phyloP scores from a whole-genome alignment of 176 grass and related monocot species.

The Carex cristatella region DNA sequence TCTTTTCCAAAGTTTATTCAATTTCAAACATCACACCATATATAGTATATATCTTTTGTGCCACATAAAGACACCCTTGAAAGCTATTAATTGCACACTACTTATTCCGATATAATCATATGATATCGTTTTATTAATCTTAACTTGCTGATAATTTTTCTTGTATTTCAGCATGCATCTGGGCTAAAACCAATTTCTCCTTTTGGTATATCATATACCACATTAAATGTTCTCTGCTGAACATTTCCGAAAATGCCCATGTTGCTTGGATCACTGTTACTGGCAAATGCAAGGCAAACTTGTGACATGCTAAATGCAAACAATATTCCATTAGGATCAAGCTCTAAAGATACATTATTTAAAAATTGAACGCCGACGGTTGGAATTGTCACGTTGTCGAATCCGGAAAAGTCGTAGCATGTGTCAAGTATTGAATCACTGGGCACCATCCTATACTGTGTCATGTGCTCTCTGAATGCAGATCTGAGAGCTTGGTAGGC shows the following conservation, averaged over 20 bases:
- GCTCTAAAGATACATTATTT: constrained; percentile 9
- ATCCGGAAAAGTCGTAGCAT: constrained; percentile 40
- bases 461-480: constrained; percentile 31
- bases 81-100: neutral
- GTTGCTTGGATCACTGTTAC: neutral
- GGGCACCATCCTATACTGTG: constrained; percentile 4
- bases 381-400: constrained; percentile 1
- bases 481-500: constrained; percentile 28
- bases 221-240: constrained; percentile 32
- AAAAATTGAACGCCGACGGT: constrained; percentile 22
- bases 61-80: neutral
- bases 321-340: neutral
- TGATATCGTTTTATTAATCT: too few relatives aligned
- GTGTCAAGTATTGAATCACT: constrained; percentile 1
- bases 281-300: constrained; percentile 29
- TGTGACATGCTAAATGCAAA: too few relatives aligned
- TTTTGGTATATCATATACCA: constrained; percentile 32
- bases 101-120: neutral
- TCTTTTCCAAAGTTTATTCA: neutral
- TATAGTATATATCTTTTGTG: neutral
- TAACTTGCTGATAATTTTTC: too few relatives aligned
- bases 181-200: constrained; percentile 26
- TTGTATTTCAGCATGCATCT: constrained; percentile 15
- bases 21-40: neutral
- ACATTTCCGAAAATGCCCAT: constrained; percentile 34